phyloP scores from a whole-genome alignment of 164 flowering plant species.

The Chimonanthus praecox region DNA sequence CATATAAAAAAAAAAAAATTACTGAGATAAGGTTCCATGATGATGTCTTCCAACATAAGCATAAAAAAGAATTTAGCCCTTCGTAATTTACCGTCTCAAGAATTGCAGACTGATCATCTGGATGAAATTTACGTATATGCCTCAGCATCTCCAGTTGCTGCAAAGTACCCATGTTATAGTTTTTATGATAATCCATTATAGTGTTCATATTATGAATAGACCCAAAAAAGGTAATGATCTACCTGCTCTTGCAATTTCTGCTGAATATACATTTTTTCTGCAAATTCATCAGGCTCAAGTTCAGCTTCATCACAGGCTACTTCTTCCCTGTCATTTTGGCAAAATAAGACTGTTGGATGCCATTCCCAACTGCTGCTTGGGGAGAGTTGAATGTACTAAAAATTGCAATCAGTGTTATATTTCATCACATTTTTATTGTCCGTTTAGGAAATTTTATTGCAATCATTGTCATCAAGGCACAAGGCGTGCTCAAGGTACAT shows the following conservation, averaged over 20 bases:
- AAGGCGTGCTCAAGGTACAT: no score
- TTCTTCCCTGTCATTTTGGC: constrained; percentile 58
- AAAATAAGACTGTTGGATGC: not conserved
- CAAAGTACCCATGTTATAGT: constrained; percentile 9
- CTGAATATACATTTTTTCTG: constrained; percentile 51
- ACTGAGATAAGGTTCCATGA: no score
- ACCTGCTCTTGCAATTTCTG: constrained; percentile 70
- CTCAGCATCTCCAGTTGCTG: constrained; percentile 93
- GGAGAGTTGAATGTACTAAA: not conserved
- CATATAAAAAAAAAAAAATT: no score
- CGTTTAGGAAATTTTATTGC: no score
- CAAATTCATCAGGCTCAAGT: constrained; percentile 71
- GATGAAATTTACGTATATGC: constrained; percentile 67
- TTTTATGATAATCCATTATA: not conserved
- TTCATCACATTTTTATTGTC: not conserved
- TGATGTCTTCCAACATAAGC: not conserved
- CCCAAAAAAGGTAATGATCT: not conserved
- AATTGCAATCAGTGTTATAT: not conserved
- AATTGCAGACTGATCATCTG: constrained; percentile 74
- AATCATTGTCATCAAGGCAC: no score
- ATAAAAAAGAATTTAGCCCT: not conserved
- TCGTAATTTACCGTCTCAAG: constrained; percentile 59
- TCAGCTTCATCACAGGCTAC: constrained; percentile 94
- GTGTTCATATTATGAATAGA: not conserved
- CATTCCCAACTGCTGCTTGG: not conserved